Base-by-base conservation (phyloP, 202 grass and related monocot genomes). In the Zoysia matrella region DNA sequence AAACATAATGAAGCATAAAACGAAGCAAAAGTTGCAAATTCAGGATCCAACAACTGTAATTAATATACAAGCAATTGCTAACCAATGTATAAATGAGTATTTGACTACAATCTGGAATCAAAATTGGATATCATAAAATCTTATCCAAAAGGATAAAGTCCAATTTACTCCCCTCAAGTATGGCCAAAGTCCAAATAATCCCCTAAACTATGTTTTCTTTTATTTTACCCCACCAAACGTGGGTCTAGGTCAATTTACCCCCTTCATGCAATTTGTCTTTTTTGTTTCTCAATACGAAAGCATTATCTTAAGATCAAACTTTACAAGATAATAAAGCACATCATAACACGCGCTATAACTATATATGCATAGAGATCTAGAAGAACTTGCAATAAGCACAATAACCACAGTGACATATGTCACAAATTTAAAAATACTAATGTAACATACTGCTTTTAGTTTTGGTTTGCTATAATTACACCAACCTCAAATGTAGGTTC, bases 401-500 rank as follows among this genome's bases (percentile, higher is more conserved):
- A 45, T n/a, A 77, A n/a, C 47, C 11, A 45, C 22, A 30, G 22
- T 30, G 22, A 30, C 22, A 30, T 30, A 30, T 30, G 22, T 30
- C 22, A 30, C 22, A 30, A 30, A 30, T 30, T 42, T 4, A 1
- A 11, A 15, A 63, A 63, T 18, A 87, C 13, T 12, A 70, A 77
- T 49, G 7, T 47, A 65, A 65, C 0, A 6, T 5, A 40, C 4
- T 42, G 7, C 5, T 63, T 11, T 60, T 60, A 51, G 50, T 50
- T 76, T 76, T n/a, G 67, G 51, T 60, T 60, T 8, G 56, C 7
- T 18, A 15, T n/a, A 60, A 60, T 60, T 6, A 79, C 53, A 71
- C 82, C 40, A 85, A 97, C 95, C 92, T 92, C 92, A 30, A 30
- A 30, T 30, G 22, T 30, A 30, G 22, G 22, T 30, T 30, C 22